Conservation (phyloP, 306 rosid genomes). For the Astragalus membranaceus region DNA sequence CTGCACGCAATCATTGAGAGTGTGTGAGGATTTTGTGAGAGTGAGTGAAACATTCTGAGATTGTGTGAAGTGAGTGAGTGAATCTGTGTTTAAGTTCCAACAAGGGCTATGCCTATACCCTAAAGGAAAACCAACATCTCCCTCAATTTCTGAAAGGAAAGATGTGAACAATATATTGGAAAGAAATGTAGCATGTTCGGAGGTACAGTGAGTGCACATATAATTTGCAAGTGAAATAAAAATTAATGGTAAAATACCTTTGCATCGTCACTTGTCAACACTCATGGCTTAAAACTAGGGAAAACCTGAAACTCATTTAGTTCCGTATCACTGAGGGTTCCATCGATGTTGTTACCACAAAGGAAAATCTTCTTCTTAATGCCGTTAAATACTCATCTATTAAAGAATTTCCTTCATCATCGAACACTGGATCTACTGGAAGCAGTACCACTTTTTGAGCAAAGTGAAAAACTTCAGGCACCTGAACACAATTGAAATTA, state of each 20-base stretch:
- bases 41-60: no score
- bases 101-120: no score
- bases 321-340: conserved; percentile 68
- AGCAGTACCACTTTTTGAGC: conserved; percentile 86
- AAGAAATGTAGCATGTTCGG: background rate
- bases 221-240: background rate
- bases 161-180: background rate
- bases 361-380: conserved; percentile 71
- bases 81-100: no score
- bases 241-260: background rate
- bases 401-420: conserved; percentile 56
- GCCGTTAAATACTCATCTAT: conserved; percentile 69
- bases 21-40: no score
- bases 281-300: conserved; percentile 6
- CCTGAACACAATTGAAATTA: conserved; percentile 39
- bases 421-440: conserved; percentile 79
- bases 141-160: background rate
- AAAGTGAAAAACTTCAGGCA: conserved; percentile 82
- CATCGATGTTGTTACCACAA: conserved; percentile 81
- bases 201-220: background rate
- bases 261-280: background rate
- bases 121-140: background rate
- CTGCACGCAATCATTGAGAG: no score
- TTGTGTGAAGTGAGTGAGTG: no score
- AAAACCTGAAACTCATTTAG: conserved; percentile 83